Conservation (phyloP, 177 flowering plant species). For the Tripterygium wilfordii region DNA sequence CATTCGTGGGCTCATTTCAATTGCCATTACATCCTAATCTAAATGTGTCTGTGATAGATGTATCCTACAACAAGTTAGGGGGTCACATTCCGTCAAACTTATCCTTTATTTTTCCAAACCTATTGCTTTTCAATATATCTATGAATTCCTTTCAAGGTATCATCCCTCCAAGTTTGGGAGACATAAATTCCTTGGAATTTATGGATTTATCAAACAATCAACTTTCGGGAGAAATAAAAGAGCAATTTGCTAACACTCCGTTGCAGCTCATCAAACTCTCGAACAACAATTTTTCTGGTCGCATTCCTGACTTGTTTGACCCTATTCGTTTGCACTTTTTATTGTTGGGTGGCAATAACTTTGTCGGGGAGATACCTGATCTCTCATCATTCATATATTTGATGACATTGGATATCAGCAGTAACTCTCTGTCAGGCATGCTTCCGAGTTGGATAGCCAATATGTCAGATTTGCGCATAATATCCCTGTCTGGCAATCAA, state of each 20-base stretch:
- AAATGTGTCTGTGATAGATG: background rate
- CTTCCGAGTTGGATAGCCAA: background rate
- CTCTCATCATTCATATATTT: background rate
- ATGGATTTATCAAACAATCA: constrained; percentile 5
- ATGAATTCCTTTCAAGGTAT: constrained; percentile 5
- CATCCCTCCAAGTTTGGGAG: constrained; percentile 10
- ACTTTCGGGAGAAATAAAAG: background rate
- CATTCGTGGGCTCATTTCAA: no score
- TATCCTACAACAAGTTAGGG: background rate
- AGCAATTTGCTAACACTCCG: background rate
- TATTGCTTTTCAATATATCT: constrained; percentile 3
- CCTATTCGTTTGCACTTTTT: background rate
- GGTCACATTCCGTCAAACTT: no score
- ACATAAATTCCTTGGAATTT: background rate
- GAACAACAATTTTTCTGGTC: background rate
- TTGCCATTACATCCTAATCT: no score
- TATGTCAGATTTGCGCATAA: background rate
- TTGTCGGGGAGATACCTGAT: background rate
- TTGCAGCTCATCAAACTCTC: background rate
- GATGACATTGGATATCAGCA: background rate
- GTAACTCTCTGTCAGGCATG: background rate
- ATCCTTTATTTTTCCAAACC: constrained; percentile 6
- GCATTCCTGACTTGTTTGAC: background rate
- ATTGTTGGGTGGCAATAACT: background rate
- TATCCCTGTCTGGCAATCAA: background rate